Percentiles rank a stretch among this genome's conserved stretches.
phyloP scores from a whole-genome alignment of 495 filamentous ascomycete species.

The Immersiella caudata region DNA sequence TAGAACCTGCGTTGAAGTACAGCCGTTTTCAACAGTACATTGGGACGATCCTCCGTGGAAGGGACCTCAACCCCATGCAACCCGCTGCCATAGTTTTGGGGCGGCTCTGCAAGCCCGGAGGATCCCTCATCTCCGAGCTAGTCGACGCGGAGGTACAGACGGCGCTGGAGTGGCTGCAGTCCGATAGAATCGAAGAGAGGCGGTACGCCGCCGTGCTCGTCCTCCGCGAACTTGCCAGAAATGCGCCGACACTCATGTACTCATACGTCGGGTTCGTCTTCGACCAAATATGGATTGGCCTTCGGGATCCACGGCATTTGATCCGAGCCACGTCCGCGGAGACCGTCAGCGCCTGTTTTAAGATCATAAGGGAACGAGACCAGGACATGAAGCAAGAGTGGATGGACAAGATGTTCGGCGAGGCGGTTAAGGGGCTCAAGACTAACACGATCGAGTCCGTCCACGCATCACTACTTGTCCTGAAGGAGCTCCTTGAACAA shows the following conservation, averaged over 20 bases:
- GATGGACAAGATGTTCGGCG: slow-evolving; percentile 84
- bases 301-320: slow-evolving; percentile 83
- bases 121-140: slow-evolving; percentile 90
- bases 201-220: slow-evolving; percentile 90
- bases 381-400: slow-evolving; percentile 78
- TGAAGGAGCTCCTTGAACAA: slow-evolving; percentile 87
- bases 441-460: slow-evolving; percentile 78
- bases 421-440: slow-evolving; percentile 76
- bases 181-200: slow-evolving; percentile 89
- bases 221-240: slow-evolving; percentile 83
- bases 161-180: slow-evolving; percentile 92
- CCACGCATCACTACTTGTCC: slow-evolving; percentile 86
- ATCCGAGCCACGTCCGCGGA: slow-evolving; percentile 91
- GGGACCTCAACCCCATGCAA: slow-evolving; percentile 83
- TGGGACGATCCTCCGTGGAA: slow-evolving; percentile 82
- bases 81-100: slow-evolving; percentile 85
- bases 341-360: slow-evolving; percentile 88
- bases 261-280: slow-evolving; percentile 87
- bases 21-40: slow-evolving; percentile 89
- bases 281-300: slow-evolving; percentile 91
- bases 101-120: slow-evolving; percentile 85
- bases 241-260: slow-evolving; percentile 92
- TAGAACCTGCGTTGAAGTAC: slow-evolving; percentile 91
- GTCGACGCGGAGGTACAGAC: slow-evolving; percentile 96
- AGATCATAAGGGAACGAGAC: slow-evolving; percentile 90